Base-by-base conservation (phyloP, 176 grass and related monocot species). In the Triticum timopheevii region DNA sequence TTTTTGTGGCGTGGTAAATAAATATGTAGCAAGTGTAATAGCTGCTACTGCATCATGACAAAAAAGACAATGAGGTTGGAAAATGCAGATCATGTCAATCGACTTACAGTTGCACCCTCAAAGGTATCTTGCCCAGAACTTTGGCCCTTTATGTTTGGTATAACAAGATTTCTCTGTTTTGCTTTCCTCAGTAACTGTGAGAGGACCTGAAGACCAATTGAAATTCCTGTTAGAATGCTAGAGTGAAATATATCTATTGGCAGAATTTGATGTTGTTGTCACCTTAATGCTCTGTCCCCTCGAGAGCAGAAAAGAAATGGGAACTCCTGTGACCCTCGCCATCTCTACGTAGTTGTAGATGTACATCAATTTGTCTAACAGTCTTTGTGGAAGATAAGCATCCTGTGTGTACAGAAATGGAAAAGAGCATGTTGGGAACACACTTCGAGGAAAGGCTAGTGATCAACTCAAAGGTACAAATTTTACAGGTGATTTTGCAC, bases 311-410 rank as follows among this genome's bases (percentile, higher is more conserved):
- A 98, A 98, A 47, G 96, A 95, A 79, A 98, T 94, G 50, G 96
- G 96, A 35, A 98, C 96, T 82, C 93, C 96, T 86, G 96, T 98
- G 86, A 98, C 96, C 79, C 96, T 93, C 9, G 96, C 96, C 96
- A 98, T 98, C 84, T 98, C 96, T 68, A 98, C 96, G 91, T 98
- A 94, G 79, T 98, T 98, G 88, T 98, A 98, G 84, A 98, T 90
- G 88, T 91, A 95, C 96, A 98, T 94, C 86, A 98, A 88, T 86
- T 98, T 98, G 79, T 98, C 96, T 86, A 98, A 84, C 61, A 98
- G 88, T 69, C 96, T 84, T 80, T 98, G 96, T 15, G 96, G 96
- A 81, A 98, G 93, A 89, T 98, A 98, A 71, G 96, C 96, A 86
- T 98, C 96, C 96, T 98, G 90, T 44, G 61, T 81, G 87, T 72